These are phyloP conservation scores for Cruciata laevipes DNA, from an alignment of 257 asterid genomes.

Conservation along the genomic window DNA sequence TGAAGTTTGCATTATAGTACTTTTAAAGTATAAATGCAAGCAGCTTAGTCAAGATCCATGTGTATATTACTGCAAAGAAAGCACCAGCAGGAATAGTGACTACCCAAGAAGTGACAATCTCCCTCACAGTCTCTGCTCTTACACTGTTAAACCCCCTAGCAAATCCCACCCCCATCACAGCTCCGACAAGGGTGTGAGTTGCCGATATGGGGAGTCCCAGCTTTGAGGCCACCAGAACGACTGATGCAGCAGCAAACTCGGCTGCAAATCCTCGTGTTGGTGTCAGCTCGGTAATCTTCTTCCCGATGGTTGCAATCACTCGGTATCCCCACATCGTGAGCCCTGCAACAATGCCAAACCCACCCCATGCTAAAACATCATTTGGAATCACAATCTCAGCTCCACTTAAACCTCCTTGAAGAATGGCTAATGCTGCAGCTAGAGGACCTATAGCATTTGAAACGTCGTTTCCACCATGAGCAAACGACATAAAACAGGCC, in stretches of 20 bases:
- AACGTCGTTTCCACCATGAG: slow-evolving; percentile 97
- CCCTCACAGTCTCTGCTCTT: slow-evolving; percentile 83
- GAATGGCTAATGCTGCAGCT: slow-evolving; percentile 81
- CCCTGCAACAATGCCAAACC: slow-evolving; percentile 93
- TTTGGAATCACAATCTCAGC: slow-evolving; percentile 62
- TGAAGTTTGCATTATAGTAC: slow-evolving; percentile 18
- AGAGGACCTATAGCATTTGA: slow-evolving; percentile 90
- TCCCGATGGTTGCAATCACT: slow-evolving; percentile 81
- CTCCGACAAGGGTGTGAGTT: slow-evolving; percentile 90
- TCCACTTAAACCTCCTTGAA: slow-evolving; percentile 64
- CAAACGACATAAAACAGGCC: slow-evolving; percentile 96
- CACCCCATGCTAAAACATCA: slow-evolving; percentile 94
- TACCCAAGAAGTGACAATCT: slow-evolving; percentile 84
- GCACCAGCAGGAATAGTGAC: slow-evolving; percentile 93
- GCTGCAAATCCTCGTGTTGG: slow-evolving; percentile 97
- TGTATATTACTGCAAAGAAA: slow-evolving; percentile 64
- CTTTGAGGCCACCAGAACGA: slow-evolving; percentile 74
- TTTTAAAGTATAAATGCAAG: slow-evolving; percentile 34
- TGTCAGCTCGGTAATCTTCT: slow-evolving; percentile 86
- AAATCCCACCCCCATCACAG: slow-evolving; percentile 97
- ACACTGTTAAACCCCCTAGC: slow-evolving; percentile 88
- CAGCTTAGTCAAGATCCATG: slow-evolving; percentile 72
- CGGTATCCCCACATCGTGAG: slow-evolving; percentile 82
- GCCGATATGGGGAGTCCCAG: slow-evolving; percentile 89
- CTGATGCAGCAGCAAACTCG: slow-evolving; percentile 95